Conservation (phyloP, 805 yeast species). For the Limtongia smithiae region DNA sequence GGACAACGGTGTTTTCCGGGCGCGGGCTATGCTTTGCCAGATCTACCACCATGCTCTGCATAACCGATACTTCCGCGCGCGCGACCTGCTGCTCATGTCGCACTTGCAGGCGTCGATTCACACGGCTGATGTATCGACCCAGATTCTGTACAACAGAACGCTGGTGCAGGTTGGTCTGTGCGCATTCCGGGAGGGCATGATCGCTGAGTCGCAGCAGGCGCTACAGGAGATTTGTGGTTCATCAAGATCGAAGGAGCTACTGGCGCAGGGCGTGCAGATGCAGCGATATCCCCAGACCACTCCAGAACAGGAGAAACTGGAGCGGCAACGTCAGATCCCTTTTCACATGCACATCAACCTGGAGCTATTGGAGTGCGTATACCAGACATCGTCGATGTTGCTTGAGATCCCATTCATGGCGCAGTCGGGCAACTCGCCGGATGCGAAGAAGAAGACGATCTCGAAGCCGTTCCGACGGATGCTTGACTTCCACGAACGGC, state of each 20-base stretch:
- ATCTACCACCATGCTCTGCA: conserved; percentile 90
- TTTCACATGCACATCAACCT: conserved; percentile 97
- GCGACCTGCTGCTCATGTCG: conserved; percentile 82
- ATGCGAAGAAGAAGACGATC: conserved; percentile 58
- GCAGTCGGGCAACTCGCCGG: conserved; percentile 50
- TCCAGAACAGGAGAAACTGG: conserved; percentile 44
- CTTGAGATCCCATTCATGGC: conserved; percentile 91
- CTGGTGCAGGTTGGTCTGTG: conserved; percentile 92
- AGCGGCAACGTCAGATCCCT: conserved; percentile 81
- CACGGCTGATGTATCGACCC: conserved; percentile 78
- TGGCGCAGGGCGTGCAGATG: conserved; percentile 80
- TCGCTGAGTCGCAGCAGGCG: conserved; percentile 80
- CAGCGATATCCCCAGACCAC: conserved; percentile 56
- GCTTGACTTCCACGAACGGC: conserved; percentile 89
- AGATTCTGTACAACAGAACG: conserved; percentile 91
- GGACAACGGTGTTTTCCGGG: conserved; percentile 63
- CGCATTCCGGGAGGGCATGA: conserved; percentile 87
- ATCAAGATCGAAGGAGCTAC: conserved; percentile 80
- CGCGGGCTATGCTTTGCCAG: conserved; percentile 78
- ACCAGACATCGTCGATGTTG: conserved; percentile 82
- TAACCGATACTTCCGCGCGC: conserved; percentile 76
- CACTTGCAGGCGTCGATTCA: conserved; percentile 81
- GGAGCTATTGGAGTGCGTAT: conserved; percentile 90
- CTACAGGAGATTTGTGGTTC: conserved; percentile 85
- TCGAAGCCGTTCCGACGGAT: conserved; percentile 86